A percentile compares a stretch with the other conserved stretches of the same genome.
Evolutionary conservation across 2,329 filamentous ascomycete genomes (phyloP).

Genomic region (Clathrospora elynae): DNA sequence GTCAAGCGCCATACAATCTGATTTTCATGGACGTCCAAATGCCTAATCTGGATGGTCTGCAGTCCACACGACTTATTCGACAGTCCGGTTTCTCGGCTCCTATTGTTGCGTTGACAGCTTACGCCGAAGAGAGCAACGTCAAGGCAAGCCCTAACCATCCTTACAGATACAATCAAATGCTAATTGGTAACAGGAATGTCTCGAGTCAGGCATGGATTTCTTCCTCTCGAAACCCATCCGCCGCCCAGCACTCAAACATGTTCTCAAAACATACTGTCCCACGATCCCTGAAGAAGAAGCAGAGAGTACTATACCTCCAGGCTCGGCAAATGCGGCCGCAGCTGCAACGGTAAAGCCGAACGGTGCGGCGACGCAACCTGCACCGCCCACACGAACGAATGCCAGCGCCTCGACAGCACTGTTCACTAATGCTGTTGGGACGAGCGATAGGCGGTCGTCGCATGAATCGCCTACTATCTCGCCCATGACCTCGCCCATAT

Average conservation of each 20-base stretch:
- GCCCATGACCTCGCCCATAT: conserved; percentile 17
- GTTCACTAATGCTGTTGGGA: conserved; percentile 10
- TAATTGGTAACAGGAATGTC: conserved; percentile 53
- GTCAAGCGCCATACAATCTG: conserved; percentile 74
- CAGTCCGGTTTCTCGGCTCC: conserved; percentile 85
- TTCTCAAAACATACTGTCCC: conserved; percentile 78
- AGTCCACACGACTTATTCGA: conserved; percentile 83
- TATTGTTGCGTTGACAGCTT: conserved; percentile 89
- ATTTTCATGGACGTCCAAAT: conserved; percentile 97
- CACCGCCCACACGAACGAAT: no score
- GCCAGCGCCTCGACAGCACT: conserved; percentile 6
- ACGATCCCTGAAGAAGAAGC: conserved; percentile 74
- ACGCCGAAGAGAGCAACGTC: conserved; percentile 87
- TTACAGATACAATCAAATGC: neutral
- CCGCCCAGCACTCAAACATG: conserved; percentile 82
- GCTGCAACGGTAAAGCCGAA: conserved; percentile 8
- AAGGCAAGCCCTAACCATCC: conserved; percentile 63
- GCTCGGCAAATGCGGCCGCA: neutral
- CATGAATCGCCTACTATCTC: conserved; percentile 20
- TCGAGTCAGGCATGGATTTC: conserved; percentile 90
- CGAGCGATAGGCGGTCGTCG: conserved; percentile 1
- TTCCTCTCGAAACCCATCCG: conserved; percentile 79
- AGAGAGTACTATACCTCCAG: conserved; percentile 32
- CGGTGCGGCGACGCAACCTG: conserved; percentile 10
- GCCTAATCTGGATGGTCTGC: conserved; percentile 88